Base-by-base conservation (phyloP, 345 rosid genomes). In the Aurinia saxatilis region DNA sequence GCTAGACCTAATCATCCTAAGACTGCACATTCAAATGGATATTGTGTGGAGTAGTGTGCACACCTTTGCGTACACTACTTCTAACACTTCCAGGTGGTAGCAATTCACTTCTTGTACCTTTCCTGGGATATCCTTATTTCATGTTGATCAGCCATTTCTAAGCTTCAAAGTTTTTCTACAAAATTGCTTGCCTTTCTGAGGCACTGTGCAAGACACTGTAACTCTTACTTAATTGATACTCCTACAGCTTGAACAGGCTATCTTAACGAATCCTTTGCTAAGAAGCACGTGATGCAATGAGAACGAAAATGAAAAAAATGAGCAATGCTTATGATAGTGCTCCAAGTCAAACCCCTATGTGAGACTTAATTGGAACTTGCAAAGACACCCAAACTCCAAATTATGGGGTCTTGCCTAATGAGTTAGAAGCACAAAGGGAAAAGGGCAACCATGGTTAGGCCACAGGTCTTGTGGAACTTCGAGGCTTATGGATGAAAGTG, bases 381-480 rank as follows among this genome's bases (percentile, higher is more conserved):
- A 75, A 74, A 40, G 78, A 69, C 19, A 27, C 85, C 81, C 76
- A 69, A 52, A 59, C 66, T 58, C 78, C 71, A 75, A 67, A 56
- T 52, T 71, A 70, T 80, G 80, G 81, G 66, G 9, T 57, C 50
- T 57, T 71, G 70, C 54, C 82, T 67, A 56, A 33, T 65, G 71
- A 75, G 78, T 76, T 72, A 75, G 78, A 72, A 15, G 56, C 58
- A 60, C 16, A 63, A 57, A 50, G 72, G 60, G 63, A 67, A 58
- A 81, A 51, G 67, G 75, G 66, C 78, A 85, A 87, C 92, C 95
- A 90, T 83, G 95, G 90, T 87, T 80, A 90, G 90, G 84, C 80
- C 84, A 45, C 71, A 81, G 87, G 95, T 70, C 51, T 67, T 67
- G 68, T 75, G 64, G 72, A 74, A 67, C 80, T 74, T 79, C 74